phyloP scores from a whole-genome alignment of 495 filamentous ascomycete species.

The Xylaria intraflava region DNA sequence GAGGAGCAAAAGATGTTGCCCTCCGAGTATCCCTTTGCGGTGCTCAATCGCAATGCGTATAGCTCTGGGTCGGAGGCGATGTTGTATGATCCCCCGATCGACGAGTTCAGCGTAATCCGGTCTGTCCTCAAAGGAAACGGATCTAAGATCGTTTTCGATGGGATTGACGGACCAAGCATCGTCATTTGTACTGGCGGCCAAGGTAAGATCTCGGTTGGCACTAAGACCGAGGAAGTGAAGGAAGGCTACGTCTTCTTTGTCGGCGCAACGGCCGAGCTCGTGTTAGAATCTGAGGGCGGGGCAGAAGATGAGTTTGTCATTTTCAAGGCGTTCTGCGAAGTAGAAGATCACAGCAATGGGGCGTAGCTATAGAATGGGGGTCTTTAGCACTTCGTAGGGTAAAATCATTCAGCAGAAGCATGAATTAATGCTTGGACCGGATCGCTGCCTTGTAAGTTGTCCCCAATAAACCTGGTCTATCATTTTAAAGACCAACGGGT shows the following conservation, averaged over 20 bases:
- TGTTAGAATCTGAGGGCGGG: conserved; percentile 60
- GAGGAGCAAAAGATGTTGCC: conserved; percentile 89
- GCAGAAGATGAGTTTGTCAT: conserved; percentile 65
- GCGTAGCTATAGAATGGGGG: not conserved
- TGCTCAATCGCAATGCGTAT: conserved; percentile 72
- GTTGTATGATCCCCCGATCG: conserved; percentile 92
- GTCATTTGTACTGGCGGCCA: conserved; percentile 79
- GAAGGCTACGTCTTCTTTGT: conserved; percentile 87
- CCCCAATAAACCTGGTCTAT: too few relatives aligned
- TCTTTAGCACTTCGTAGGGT: not conserved
- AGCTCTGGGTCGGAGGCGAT: conserved; percentile 58
- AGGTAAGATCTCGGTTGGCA: conserved; percentile 77
- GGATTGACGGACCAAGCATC: conserved; percentile 83
- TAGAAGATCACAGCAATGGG: conserved; percentile 41
- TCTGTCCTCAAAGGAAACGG: conserved; percentile 62
- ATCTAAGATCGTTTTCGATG: conserved; percentile 79
- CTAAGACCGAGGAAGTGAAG: conserved; percentile 60
- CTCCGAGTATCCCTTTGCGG: conserved; percentile 72
- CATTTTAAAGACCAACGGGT: too few relatives aligned
- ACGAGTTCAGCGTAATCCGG: conserved; percentile 89
- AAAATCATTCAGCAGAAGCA: not conserved
- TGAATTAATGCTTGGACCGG: too few relatives aligned
- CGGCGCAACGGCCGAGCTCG: conserved; percentile 78
- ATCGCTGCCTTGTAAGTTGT: too few relatives aligned
- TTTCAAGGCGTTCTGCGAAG: conserved; percentile 94